Conservation (phyloP, 768 basidiomycete species). For the Leccinum longicurvipes region DNA sequence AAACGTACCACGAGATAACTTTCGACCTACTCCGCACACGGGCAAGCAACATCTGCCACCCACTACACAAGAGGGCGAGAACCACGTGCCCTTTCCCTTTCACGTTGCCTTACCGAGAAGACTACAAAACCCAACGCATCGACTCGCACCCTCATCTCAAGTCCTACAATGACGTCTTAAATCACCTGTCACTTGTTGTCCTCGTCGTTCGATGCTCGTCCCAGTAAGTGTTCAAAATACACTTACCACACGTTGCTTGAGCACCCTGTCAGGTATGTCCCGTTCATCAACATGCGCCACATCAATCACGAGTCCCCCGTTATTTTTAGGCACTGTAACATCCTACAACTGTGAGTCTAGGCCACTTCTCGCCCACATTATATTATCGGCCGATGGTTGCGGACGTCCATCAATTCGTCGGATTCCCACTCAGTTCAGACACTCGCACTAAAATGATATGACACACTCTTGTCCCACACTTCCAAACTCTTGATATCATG, state of each 20-base stretch:
- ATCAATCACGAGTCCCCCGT: slow-evolving; percentile 7
- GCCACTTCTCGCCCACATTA: slow-evolving; percentile 89
- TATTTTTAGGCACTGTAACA: not conserved
- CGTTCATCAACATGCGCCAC: slow-evolving; percentile 1
- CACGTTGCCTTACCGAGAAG: slow-evolving; percentile 68
- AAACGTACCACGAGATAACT: slow-evolving; percentile 75
- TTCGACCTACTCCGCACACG: slow-evolving; percentile 79
- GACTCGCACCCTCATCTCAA: slow-evolving; percentile 81
- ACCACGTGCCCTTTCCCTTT: slow-evolving; percentile 91
- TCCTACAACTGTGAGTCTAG: slow-evolving; percentile 36
- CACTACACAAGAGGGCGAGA: slow-evolving; percentile 50
- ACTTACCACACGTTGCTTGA: slow-evolving; percentile 94
- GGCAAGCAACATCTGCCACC: slow-evolving; percentile 38
- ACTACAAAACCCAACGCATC: slow-evolving; percentile 49
- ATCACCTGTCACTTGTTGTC: slow-evolving; percentile 75
- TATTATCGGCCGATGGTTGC: slow-evolving; percentile 39
- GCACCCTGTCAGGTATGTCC: slow-evolving; percentile 78
- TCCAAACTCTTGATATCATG: slow-evolving; percentile 92
- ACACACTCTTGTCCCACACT: slow-evolving; percentile 52
- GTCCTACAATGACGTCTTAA: slow-evolving; percentile 77
- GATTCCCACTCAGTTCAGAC: slow-evolving; percentile 57
- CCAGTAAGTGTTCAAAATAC: slow-evolving; percentile 92
- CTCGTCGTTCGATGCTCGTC: slow-evolving; percentile 90
- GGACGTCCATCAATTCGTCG: not conserved
- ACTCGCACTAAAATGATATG: slow-evolving; percentile 75